These are phyloP conservation scores for Paecilomyces variotii DNA, from an alignment of 2,329 filamentous ascomycete species.

Conservation along the genomic window DNA sequence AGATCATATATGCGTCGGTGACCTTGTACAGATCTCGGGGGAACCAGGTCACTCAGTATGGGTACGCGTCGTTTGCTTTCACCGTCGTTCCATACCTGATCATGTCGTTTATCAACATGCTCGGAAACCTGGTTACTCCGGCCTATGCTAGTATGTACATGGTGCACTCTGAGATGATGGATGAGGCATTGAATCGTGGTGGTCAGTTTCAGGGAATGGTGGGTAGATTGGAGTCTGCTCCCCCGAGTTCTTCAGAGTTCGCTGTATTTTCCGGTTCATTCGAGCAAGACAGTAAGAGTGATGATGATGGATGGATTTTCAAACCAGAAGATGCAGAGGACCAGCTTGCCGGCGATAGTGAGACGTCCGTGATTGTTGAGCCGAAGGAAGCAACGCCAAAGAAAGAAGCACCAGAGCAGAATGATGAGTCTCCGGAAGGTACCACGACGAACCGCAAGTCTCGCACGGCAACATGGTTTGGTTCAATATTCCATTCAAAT, in stretches of 20 bases:
- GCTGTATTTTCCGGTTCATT: background rate
- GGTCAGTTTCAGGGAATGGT: slow-evolving; percentile 18
- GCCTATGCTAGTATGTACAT: slow-evolving; percentile 23
- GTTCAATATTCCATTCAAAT: background rate
- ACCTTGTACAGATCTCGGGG: slow-evolving; percentile 22
- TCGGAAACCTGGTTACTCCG: slow-evolving; percentile 14
- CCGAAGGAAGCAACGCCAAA: background rate
- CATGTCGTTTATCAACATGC: slow-evolving; percentile 30
- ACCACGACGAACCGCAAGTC: background rate
- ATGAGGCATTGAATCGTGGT: slow-evolving; percentile 17
- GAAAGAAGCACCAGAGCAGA: background rate
- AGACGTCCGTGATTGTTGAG: background rate
- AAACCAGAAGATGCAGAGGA: background rate
- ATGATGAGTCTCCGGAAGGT: background rate
- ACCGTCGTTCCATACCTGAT: slow-evolving; percentile 27
- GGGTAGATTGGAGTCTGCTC: slow-evolving; percentile 6
- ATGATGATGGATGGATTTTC: background rate
- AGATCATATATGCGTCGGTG: slow-evolving; percentile 16
- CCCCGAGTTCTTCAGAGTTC: background rate
- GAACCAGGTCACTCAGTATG: slow-evolving; percentile 22
- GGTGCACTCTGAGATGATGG: slow-evolving; percentile 18
- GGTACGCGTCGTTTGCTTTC: slow-evolving; percentile 28
- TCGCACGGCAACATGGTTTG: background rate
- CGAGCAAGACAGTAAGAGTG: background rate
- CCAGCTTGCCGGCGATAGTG: background rate